Conservation (phyloP, 208 protist species). For the Leishmania tropica region DNA sequence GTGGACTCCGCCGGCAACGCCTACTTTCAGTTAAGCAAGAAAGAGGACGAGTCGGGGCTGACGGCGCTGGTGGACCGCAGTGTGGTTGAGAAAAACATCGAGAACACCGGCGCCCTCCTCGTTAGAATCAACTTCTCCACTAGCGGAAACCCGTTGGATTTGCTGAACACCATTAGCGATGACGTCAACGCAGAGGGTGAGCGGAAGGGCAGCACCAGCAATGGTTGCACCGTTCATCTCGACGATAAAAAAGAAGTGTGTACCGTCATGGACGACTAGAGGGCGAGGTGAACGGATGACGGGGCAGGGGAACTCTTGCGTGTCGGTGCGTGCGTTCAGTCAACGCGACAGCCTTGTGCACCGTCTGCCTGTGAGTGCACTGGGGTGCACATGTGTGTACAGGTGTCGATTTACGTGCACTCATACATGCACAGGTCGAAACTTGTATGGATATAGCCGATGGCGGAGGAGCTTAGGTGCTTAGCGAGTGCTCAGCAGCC, state of each 20-base stretch:
- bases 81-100: constrained; percentile 40
- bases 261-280: constrained; percentile 55
- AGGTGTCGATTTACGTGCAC: neutral
- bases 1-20: constrained; percentile 43
- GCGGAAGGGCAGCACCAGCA: neutral
- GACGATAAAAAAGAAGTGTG: constrained; percentile 60
- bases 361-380: neutral
- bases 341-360: neutral
- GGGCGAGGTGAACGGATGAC: neutral
- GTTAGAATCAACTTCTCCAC: constrained; percentile 49
- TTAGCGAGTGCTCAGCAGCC: no score
- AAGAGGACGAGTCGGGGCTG: constrained; percentile 40
- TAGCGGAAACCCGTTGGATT: constrained; percentile 63
- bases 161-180: constrained; percentile 40
- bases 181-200: neutral
- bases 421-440: neutral
- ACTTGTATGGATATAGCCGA: neutral
- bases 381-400: neutral
- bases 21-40: constrained; percentile 45
- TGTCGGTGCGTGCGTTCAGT: neutral
- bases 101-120: constrained; percentile 39
- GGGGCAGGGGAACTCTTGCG: neutral
- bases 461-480: neutral
- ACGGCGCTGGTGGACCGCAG: constrained; percentile 53
- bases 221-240: constrained; percentile 26